Conservation (phyloP, 228 moss, liverwort and hornwort genomes). For the Sphagnum magellanicum region DNA sequence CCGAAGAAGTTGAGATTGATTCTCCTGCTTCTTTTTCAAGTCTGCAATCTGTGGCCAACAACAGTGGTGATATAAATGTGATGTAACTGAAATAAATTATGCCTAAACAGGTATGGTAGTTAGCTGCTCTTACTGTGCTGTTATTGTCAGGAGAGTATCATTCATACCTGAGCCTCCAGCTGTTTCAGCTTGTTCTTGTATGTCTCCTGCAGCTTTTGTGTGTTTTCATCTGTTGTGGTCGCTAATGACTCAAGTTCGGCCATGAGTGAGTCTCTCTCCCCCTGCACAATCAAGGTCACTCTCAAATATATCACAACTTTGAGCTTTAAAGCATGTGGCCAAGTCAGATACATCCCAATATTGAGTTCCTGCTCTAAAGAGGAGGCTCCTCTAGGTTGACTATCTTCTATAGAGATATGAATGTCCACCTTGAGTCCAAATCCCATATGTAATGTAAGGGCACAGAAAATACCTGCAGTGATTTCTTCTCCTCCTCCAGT, state of each 20-base stretch:
- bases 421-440: too few relatives aligned
- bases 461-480: conserved; percentile 54
- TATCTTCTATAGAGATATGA: too few relatives aligned
- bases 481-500: conserved; percentile 90
- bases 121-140: conserved; percentile 3
- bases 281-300: conserved; percentile 24
- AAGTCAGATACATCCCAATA: too few relatives aligned
- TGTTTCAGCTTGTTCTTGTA: conserved; percentile 70
- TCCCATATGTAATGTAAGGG: too few relatives aligned
- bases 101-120: not conserved
- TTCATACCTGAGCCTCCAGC: conserved; percentile 81
- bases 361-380: too few relatives aligned
- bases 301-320: not conserved
- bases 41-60: conserved; percentile 59
- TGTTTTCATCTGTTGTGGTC: conserved; percentile 77
- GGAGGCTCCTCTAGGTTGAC: too few relatives aligned
- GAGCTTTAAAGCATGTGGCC: too few relatives aligned
- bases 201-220: conserved; percentile 83
- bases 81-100: not conserved
- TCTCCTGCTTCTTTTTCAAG: conserved; percentile 91
- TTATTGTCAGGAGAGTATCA: not conserved
- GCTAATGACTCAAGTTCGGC: conserved; percentile 77
- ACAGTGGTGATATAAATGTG: conserved; percentile 1
- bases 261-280: conserved; percentile 75
- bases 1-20: conserved; percentile 78